Evolutionary conservation across 257 asterid species (phyloP), one percentile per base, ranked within the genome.

Genomic region (Prunella vulgaris): DNA sequence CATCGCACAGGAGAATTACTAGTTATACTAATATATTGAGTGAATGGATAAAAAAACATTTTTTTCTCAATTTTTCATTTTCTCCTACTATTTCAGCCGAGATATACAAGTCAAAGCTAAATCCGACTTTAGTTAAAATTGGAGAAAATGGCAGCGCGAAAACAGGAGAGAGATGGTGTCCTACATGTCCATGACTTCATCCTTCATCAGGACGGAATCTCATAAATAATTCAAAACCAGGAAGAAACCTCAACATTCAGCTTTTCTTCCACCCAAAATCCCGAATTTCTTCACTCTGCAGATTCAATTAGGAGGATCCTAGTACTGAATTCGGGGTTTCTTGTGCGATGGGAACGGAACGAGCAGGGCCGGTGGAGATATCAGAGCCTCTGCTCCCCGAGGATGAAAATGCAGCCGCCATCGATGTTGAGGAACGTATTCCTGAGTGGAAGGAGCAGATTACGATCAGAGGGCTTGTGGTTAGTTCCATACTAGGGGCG

Each of bases 381-480:
- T 71, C 96, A 7, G 95, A 90, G 83, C 91, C 95, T 27, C 81
- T 92, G 32, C 76, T 92, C 18, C 59, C 2, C 28, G 80, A 68
- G 10, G 72, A 67, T n/a, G 82, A 75, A 8, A 28, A 73, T 14
- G 64, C 71, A 5, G 62, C 58, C 5, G 66, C 66, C 18, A n/a
- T n/a, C n/a, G n/a, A n/a, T n/a, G 62, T 49, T 28, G 73, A 64
- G 60, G 83, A 70, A 7, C 82, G 42, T 6, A 75, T 88, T 17
- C 97, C 97, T 0, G 86, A 76, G 9, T 93, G 98, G 98, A 90
- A 85, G 66, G 96, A 93, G 40, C 98, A 90, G 84, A 93, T 93
- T 61, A 93, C 98, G 44, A 66, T 93, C 68, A 84, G 98, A 76
- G 96, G 98, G 8, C 80, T 93, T 10, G 74, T 86, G 37, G 96